These are phyloP conservation scores for Silene conica DNA, from an alignment of 148 eudicot species.

Conservation along the genomic window DNA sequence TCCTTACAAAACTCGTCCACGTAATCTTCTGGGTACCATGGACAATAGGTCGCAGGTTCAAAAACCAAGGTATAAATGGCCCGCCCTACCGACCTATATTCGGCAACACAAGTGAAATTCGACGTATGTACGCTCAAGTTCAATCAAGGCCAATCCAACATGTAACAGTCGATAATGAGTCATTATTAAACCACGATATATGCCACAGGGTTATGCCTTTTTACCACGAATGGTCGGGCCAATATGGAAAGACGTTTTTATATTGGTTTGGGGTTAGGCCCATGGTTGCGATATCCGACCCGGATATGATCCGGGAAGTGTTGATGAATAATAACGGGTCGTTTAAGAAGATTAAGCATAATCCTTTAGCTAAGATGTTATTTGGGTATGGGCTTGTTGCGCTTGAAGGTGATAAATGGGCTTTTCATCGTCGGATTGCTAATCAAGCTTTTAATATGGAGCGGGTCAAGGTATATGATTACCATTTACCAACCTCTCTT, in stretches of 20 bases:
- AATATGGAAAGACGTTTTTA: slow-evolving; percentile 56
- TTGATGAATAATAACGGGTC: slow-evolving; percentile 38
- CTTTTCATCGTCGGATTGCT: slow-evolving; percentile 61
- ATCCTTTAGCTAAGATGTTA: slow-evolving; percentile 48
- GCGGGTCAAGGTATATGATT: not conserved
- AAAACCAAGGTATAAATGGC: slow-evolving; percentile 46
- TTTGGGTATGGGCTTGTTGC: slow-evolving; percentile 62
- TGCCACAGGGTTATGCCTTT: slow-evolving; percentile 48
- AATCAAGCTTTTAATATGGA: slow-evolving; percentile 65
- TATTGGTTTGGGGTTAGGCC: slow-evolving; percentile 75
- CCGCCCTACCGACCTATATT: slow-evolving; percentile 56
- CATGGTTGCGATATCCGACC: slow-evolving; percentile 50
- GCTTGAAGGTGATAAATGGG: slow-evolving; percentile 64
- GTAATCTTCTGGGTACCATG: slow-evolving; percentile 50
- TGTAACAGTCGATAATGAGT: too few species aligned
- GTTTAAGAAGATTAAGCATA: slow-evolving; percentile 36
- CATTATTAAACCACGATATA: slow-evolving; percentile 38
- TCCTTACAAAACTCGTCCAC: slow-evolving; percentile 31
- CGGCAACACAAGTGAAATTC: slow-evolving; percentile 55
- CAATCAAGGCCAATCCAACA: slow-evolving; percentile 36
- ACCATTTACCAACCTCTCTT: too few species aligned
- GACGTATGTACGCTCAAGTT: slow-evolving; percentile 43
- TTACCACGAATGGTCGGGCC: slow-evolving; percentile 56
- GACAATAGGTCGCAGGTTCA: slow-evolving; percentile 43
- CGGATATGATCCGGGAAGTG: slow-evolving; percentile 58